A percentile compares a stretch with the other conserved stretches of the same genome.
Conservation (phyloP, 2,329 filamentous ascomycete species). For the Clonostachys byssicola region DNA sequence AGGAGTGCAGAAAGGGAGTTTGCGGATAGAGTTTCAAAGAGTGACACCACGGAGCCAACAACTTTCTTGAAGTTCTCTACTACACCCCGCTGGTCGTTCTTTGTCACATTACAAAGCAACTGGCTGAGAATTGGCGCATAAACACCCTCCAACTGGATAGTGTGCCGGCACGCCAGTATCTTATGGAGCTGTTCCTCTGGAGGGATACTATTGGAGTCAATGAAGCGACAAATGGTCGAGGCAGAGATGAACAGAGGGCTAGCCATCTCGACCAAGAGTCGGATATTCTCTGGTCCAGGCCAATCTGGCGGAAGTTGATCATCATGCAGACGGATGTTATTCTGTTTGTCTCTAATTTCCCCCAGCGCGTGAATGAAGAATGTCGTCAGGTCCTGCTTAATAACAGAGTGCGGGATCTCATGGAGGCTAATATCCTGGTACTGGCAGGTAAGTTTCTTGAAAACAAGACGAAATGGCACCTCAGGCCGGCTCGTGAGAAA, state of each 20-base stretch:
- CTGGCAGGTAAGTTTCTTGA: constrained; percentile 15
- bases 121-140: constrained; percentile 10
- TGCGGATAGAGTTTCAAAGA: too few species aligned
- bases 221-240: constrained; percentile 14
- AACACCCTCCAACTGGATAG: constrained; percentile 1
- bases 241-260: constrained; percentile 23
- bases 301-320: constrained; percentile 3
- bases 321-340: constrained; percentile 16
- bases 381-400: constrained; percentile 25
- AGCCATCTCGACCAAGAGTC: constrained; percentile 14
- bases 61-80: too few species aligned
- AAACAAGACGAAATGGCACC: constrained; percentile 23
- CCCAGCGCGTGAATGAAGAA: constrained; percentile 21
- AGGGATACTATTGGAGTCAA: neutral
- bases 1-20: neutral
- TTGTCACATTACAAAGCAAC: neutral
- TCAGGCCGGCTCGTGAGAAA: constrained; percentile 34
- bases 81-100: too few species aligned
- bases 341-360: constrained; percentile 17
- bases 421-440: constrained; percentile 27
- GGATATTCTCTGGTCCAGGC: constrained; percentile 1
- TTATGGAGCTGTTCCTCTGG: constrained; percentile 10
- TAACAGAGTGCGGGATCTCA: constrained; percentile 14
- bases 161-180: constrained; percentile 8
- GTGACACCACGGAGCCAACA: too few species aligned